phyloP scores from a whole-genome alignment of 139 green algal genomes.

The Chlamydomonas eustigma region DNA sequence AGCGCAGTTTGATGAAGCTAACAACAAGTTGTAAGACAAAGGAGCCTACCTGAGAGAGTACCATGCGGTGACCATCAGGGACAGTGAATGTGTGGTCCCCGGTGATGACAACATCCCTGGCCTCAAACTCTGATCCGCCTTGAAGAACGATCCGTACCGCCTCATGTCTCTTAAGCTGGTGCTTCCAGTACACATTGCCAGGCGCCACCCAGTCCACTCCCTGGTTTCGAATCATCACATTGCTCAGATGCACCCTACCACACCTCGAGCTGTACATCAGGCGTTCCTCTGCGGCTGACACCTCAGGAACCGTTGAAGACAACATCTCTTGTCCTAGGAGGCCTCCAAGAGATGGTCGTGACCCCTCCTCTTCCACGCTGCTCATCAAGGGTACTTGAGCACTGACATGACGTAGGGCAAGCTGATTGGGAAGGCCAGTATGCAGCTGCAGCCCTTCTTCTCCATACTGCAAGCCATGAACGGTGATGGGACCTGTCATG shows the following conservation, averaged over 20 bases:
- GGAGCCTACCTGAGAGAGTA: constrained; percentile 34
- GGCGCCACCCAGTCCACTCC: constrained; percentile 74
- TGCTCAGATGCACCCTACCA: constrained; percentile 70
- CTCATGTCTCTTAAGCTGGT: constrained; percentile 63
- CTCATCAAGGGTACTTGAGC: constrained; percentile 15
- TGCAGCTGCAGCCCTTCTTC: neutral
- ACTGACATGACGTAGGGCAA: neutral
- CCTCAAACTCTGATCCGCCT: constrained; percentile 88
- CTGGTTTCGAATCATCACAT: constrained; percentile 79
- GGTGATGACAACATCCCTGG: constrained; percentile 47
- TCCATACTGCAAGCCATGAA: constrained; percentile 11
- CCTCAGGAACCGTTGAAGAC: neutral
- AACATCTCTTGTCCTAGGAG: neutral
- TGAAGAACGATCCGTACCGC: constrained; percentile 66
- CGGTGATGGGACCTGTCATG: constrained; percentile 8
- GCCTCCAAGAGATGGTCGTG: neutral
- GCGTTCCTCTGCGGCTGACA: neutral
- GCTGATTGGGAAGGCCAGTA: neutral
- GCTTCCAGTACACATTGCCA: constrained; percentile 31
- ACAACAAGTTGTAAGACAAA: neutral
- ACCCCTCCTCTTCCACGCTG: too few relatives aligned
- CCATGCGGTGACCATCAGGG: constrained; percentile 73
- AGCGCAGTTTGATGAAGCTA: too few relatives aligned
- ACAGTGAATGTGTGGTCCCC: constrained; percentile 69
- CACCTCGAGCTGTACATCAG: constrained; percentile 51